A percentile compares a stretch with the other conserved stretches of the same genome.
phyloP scores from a whole-genome alignment of 2,329 filamentous ascomycete genomes.

The Xylaria sp. region DNA sequence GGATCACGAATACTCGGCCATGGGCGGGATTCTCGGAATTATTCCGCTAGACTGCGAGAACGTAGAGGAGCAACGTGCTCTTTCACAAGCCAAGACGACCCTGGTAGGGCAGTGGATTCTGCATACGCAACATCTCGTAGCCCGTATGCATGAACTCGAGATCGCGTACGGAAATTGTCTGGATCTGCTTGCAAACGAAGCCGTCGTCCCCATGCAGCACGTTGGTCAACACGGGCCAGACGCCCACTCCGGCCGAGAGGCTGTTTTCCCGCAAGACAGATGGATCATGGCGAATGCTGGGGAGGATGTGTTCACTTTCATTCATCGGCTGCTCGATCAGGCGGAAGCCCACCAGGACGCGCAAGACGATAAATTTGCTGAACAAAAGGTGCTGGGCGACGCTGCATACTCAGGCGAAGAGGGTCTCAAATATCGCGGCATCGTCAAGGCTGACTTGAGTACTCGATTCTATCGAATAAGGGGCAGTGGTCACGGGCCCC shows the following conservation, averaged over 20 bases:
- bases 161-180: slow-evolving; percentile 62
- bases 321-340: slow-evolving; percentile 61
- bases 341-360: slow-evolving; percentile 56
- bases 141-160: slow-evolving; percentile 68
- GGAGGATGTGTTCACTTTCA: slow-evolving; percentile 60
- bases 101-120: slow-evolving; percentile 68
- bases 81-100: slow-evolving; percentile 58
- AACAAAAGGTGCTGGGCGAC: slow-evolving; percentile 57
- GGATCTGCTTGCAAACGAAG: slow-evolving; percentile 62
- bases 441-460: slow-evolving; percentile 60
- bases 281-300: slow-evolving; percentile 67
- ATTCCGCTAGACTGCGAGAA: slow-evolving; percentile 58
- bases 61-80: slow-evolving; percentile 52
- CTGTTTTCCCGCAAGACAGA: slow-evolving; percentile 66
- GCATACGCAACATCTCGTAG: slow-evolving; percentile 64
- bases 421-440: slow-evolving; percentile 54
- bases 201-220: slow-evolving; percentile 62
- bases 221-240: slow-evolving; percentile 64
- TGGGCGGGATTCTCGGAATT: slow-evolving; percentile 66
- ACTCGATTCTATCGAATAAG: slow-evolving; percentile 66
- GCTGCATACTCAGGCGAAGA: slow-evolving; percentile 49
- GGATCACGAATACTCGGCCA: slow-evolving; percentile 67
- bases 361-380: slow-evolving; percentile 50
- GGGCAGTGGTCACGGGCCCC: slow-evolving; percentile 56
- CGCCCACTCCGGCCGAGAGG: slow-evolving; percentile 62